Evolutionary conservation across 2,329 filamentous ascomycete species (phyloP), one percentile per base, ranked within the genome.

Genomic region (Dissoconium aciculare): DNA sequence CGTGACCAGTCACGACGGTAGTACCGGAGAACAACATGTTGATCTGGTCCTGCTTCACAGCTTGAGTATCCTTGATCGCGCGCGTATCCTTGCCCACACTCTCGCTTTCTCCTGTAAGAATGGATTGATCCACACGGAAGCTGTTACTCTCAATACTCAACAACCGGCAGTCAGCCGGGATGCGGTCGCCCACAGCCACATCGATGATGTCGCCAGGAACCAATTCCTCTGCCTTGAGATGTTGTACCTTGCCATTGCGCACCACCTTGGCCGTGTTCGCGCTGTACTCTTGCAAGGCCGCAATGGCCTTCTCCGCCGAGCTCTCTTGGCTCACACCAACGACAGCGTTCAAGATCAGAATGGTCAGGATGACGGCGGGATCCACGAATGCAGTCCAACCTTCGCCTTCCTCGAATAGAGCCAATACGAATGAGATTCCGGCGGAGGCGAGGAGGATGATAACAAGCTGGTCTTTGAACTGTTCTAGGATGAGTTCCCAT

Each of bases 1-100:
- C 91, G 55, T 87, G 82, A 39, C 89, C 89, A 41, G 80, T 92
- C 12, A 94, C 87, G 11, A 98, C 84, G 3, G 89, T 95, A 4
- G 91, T 98, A 48, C 91, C 91, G 1, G 91, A 98, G 61, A 98
- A 98, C 37, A 98, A 69, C 71, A 93, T 94, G 58, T 98, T 98
- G 62, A 79, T 63, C 63, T 95, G 89, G 54, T 98, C 89, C 62
- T 98, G 89, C 61, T 93, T 83, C 44, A 98, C 91, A 26, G 87
- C 85, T 58, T 79, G 76, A 27, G 69, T 62, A 52, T 95, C 89
- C 44, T 70, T 64, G 42, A 95, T 64, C 4, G 68, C 64, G 3
- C 54, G 54, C 29, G 68, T 69, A 47, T 87, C 81, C 61, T 98
- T 98, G 53, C 76, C 71, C 30, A 98, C 87, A 55, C 87, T 95